Evolutionary conservation across 805 yeast genomes (phyloP), one percentile per base, ranked within the genome.

Genomic region (Wickerhamiella domercqiae): DNA sequence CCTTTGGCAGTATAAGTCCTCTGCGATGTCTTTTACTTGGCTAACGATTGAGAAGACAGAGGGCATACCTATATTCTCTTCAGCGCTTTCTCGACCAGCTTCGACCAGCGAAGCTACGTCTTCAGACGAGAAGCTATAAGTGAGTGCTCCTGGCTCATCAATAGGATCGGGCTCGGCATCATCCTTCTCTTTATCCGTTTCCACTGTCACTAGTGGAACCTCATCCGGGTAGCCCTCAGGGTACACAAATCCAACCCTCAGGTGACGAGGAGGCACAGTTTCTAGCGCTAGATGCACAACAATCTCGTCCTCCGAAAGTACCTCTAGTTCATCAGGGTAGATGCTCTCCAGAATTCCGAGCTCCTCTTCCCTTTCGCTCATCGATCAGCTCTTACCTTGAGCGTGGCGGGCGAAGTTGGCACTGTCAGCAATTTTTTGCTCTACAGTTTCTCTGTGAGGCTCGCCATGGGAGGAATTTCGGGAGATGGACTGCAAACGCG

Each of bases 11-110:
- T 82, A 80, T 45, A 71, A 51, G 18, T 57, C 58, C 49, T 90
- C 98, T 11, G 82, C 87, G 40, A 68, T 68, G 35, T 87, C 97
- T 51, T 87, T 87, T 38, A 84, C 64, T 6, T 73, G 63, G 1
- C 93, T 73, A 0, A 80, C 70, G 32, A 87, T 55, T 1, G 94
- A 72, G 58, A 86, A 90, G 4, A 87, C 68, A 46, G 84, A 75
- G n/a, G 95, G 94, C 68, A 87, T 78, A 1, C 98, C 98, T 1
- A 86, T 42, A 50, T 81, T 77, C 52, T 78, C 73, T 41, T 75
- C 76, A 2, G 90, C 90, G 22, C 46, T 45, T 34, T 55, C 58
- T 16, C 41, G 35, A 24, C 56, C 53, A 28, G 40, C 39, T 21
- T 28, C 30, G 11, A 30, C 28, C 22, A 62, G 47, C 15, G 31